Evolutionary conservation across 2,329 filamentous ascomycete species (phyloP), one percentile per base, ranked within the genome.

Genomic region (Epicoccum nigrum): DNA sequence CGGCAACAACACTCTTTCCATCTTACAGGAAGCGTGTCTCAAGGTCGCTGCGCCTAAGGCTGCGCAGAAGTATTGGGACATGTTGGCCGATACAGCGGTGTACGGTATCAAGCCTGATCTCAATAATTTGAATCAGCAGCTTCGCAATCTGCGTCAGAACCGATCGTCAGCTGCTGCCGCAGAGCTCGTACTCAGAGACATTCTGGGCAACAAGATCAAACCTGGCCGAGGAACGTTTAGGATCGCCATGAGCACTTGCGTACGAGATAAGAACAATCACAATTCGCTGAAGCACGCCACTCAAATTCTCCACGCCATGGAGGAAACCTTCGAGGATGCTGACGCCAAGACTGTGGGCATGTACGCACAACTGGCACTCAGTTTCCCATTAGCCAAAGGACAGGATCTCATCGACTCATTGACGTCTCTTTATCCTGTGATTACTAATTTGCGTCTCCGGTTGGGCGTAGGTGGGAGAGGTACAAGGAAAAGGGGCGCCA

Each of bases 51-150:
- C 83, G 44, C 83, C 84, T 7, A 80, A 81, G 12, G 74, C 83
- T n/a, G 88, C 85, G n/a, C 74, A 82, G 44, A 80, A 80, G 25
- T 97, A 97, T 73, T 97, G 92, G 92, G 77, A 87, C 15, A 68
- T 87, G 5, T 76, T 97, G 50, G 89, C 87, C 6, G 68, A 72
- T 21, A 63, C 64, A 1, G 70, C 78, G 2, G 73, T 79, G 11
- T 81, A 85, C 68, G 74, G 75, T n/a, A 74, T 97, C 52, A 68
- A 77, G 2, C 92, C 93, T 0, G 92, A 97, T 68, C 64, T 77
- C 7, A 81, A 86, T 56, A 92, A 90, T 67, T 88, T 86, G 74
- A 79, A 85, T 58, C 77, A 80, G 57, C 86, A 90, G 63, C 78
- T 97, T 13, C 82, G 84, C 45, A 70, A 89, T 33, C 80, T 94